A percentile compares a stretch with the other conserved stretches of the same genome.
phyloP scores from a whole-genome alignment of 768 basidiomycete species.

The Kwoniella sp. region DNA sequence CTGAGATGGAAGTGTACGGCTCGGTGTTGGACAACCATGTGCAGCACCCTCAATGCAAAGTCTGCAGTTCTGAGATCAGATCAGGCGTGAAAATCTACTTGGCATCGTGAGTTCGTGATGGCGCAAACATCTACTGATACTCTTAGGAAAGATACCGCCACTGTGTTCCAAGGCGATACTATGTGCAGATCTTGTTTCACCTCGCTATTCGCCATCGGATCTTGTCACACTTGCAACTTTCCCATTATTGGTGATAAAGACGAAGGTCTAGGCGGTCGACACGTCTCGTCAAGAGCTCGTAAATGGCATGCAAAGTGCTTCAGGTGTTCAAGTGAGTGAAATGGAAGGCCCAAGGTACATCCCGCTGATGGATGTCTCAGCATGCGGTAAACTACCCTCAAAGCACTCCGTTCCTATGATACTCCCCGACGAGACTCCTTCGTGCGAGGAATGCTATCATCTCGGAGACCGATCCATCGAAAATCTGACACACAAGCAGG shows the following conservation, averaged over 20 bases:
- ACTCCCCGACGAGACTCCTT: conserved; percentile 1
- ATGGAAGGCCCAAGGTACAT: background rate
- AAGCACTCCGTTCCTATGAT: background rate
- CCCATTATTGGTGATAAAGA: conserved; percentile 25
- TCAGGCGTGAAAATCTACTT: conserved; percentile 26
- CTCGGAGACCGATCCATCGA: background rate
- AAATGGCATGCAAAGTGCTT: conserved; percentile 28
- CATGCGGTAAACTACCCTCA: conserved; percentile 3
- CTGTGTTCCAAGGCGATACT: conserved; percentile 10
- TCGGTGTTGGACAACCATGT: conserved; percentile 15
- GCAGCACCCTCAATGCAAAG: conserved; percentile 19
- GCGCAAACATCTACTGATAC: background rate
- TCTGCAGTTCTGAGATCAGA: conserved; percentile 15
- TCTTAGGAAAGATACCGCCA: background rate
- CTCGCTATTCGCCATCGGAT: conserved; percentile 6
- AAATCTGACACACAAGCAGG: background rate
- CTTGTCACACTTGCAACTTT: conserved; percentile 6
- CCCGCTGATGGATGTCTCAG: conserved; percentile 1
- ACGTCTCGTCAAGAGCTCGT: conserved; percentile 10
- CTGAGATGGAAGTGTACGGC: conserved; percentile 19
- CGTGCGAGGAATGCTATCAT: conserved; percentile 11
- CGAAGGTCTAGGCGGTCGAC: conserved; percentile 18
- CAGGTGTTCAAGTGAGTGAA: conserved; percentile 16
- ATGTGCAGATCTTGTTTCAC: conserved; percentile 23
- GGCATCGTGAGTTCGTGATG: conserved; percentile 13